phyloP scores from a whole-genome alignment of 345 rosid species.

The Eucalyptus cladocalyx region DNA sequence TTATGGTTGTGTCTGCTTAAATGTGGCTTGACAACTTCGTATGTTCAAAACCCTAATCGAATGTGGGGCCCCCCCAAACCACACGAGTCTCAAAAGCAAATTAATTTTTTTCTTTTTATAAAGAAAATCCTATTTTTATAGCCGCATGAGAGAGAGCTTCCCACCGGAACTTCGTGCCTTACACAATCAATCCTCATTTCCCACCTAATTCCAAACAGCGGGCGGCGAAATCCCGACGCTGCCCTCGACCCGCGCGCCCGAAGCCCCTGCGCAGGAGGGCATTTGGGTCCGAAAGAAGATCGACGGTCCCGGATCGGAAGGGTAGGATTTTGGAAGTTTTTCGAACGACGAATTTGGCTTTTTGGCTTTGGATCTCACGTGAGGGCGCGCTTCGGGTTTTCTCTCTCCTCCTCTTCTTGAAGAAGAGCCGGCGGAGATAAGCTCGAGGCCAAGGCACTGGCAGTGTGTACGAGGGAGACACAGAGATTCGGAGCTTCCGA shows the following conservation, averaged over 20 bases:
- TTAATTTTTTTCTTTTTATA: background rate
- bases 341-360: background rate
- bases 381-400: background rate
- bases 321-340: background rate
- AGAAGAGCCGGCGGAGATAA: background rate
- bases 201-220: background rate
- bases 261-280: background rate
- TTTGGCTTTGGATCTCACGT: background rate
- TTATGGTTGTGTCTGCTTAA: background rate
- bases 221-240: background rate
- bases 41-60: background rate
- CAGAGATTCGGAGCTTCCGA: background rate
- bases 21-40: background rate
- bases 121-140: background rate
- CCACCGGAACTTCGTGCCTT: background rate
- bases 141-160: background rate
- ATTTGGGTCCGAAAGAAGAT: background rate
- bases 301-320: background rate
- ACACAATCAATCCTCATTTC: background rate
- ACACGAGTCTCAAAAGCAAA: background rate
- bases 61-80: background rate
- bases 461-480: background rate
- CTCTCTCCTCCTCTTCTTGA: background rate
- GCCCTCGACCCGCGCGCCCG: background rate
- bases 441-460: background rate